These are phyloP conservation scores for Hymenoscyphus albidus DNA, from an alignment of 2,329 filamentous ascomycete genomes.

Conservation along the genomic window DNA sequence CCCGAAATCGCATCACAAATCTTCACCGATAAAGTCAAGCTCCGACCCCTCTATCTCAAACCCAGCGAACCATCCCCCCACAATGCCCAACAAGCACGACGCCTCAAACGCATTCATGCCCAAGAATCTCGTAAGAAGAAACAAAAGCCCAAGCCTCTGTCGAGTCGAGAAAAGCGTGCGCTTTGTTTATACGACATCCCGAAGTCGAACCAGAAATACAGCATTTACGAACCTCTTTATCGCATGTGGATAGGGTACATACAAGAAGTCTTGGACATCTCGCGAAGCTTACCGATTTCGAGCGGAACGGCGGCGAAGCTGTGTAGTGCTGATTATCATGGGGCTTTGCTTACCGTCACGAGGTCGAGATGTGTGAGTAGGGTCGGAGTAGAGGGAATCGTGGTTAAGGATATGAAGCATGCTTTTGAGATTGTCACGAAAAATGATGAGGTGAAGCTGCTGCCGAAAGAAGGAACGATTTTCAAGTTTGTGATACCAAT, in stretches of 20 bases:
- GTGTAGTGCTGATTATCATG: constrained; percentile 85
- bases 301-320: constrained; percentile 64
- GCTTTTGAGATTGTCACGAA: constrained; percentile 80
- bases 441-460: constrained; percentile 65
- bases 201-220: constrained; percentile 64
- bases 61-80: constrained; percentile 63
- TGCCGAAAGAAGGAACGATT: constrained; percentile 87
- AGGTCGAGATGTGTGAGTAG: constrained; percentile 75
- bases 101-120: constrained; percentile 32
- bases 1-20: constrained; percentile 67
- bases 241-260: constrained; percentile 81
- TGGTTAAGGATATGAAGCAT: constrained; percentile 83
- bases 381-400: constrained; percentile 81
- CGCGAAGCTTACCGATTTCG: constrained; percentile 25
- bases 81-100: constrained; percentile 53
- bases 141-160: constrained; percentile 63
- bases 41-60: constrained; percentile 74
- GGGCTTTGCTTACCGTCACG: constrained; percentile 77
- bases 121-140: constrained; percentile 42
- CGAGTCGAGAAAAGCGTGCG: constrained; percentile 70
- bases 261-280: constrained; percentile 68
- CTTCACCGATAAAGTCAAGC: constrained; percentile 77
- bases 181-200: constrained; percentile 73
- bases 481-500: constrained; percentile 71
- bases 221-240: constrained; percentile 73